These are phyloP conservation scores for Liriodendron chinense DNA, from an alignment of 164 flowering plant species.

Conservation along the genomic window DNA sequence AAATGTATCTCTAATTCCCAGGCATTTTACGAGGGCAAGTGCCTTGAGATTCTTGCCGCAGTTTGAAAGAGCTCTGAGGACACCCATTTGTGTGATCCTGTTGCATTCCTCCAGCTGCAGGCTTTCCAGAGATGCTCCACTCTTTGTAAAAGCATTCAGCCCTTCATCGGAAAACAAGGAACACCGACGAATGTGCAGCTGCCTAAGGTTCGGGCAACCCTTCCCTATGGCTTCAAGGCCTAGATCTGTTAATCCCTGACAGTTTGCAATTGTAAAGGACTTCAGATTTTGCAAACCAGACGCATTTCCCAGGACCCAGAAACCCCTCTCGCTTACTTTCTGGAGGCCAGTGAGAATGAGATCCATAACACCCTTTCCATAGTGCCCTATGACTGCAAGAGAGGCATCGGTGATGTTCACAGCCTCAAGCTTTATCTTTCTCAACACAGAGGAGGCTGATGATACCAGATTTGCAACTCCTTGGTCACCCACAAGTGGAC, in stretches of 20 bases:
- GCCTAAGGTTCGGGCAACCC: conserved; percentile 67
- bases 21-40: conserved; percentile 50
- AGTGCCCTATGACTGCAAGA: conserved; percentile 84
- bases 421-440: conserved; percentile 69
- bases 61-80: conserved; percentile 42
- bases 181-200: conserved; percentile 50
- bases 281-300: conserved; percentile 61
- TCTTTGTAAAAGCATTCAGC: conserved; percentile 46
- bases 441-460: conserved; percentile 44
- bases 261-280: conserved; percentile 47
- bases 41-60: conserved; percentile 50
- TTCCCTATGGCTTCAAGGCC: conserved; percentile 67
- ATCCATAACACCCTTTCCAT: conserved; percentile 62
- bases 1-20: conserved; percentile 45
- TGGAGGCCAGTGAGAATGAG: conserved; percentile 52
- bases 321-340: conserved; percentile 67
- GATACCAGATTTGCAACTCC: conserved; percentile 66
- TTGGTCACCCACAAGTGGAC: conserved; percentile 77
- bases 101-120: conserved; percentile 71
- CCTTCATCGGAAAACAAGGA: conserved; percentile 60
- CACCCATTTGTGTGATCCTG: conserved; percentile 56
- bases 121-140: conserved; percentile 53
- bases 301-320: conserved; percentile 80
- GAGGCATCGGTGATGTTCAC: conserved; percentile 67
- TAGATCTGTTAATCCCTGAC: conserved; percentile 61